Evolutionary conservation across 2,329 filamentous ascomycete genomes (phyloP), one percentile per base, ranked within the genome.

Genomic region (Zarea fungicola): DNA sequence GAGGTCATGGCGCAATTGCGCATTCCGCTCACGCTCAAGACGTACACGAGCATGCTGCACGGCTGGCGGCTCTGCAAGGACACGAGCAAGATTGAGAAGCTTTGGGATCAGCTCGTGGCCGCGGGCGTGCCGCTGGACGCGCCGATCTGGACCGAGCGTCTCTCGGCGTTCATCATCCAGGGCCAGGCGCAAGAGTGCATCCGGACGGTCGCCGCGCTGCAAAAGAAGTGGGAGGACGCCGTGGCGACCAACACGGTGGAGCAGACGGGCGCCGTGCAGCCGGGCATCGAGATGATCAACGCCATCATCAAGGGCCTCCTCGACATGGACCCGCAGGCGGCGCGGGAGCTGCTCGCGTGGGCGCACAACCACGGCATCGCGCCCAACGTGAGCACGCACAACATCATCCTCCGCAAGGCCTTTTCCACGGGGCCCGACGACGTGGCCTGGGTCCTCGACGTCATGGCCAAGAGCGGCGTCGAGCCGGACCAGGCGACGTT

Each of bases 11-110:
- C 61, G 26, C 55, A 59, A 32, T 54, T 77, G 44, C 79, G 77
- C 1, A 61, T 85, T 25, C 63, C 69, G 49, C 84, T 87, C 13
- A 82, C 75, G 6, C 58, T 84, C 48, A 76, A 71, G 56, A 85
- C 87, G 0, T 93, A 86, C 78, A 85, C 82, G 32, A 70, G 79
- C 36, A 85, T 93, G 77, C 78, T 93, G 55, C 74, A 80, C 49
- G 87, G 87, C 1, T 89, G 83, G 65, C 78, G 77, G 59, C 74
- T 72, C 42, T 74, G 79, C 42, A 73, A 73, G 47, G 82, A 89
- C 56, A 55, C 72, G 1, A 62, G 70, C n/a, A 80, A 76, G 19
- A 71, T 91, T 52, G 77, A 84, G 48, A 73, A 73, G 1, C 74
- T 90, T 26, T 95, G 89, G 88, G 56, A 66, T 0, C 79, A 77